Percentiles rank a stretch among this genome's conserved stretches.
These are phyloP conservation scores for Violaceomyces palustris DNA, from an alignment of 1,284 basidiomycete species.

Conservation along the genomic window DNA sequence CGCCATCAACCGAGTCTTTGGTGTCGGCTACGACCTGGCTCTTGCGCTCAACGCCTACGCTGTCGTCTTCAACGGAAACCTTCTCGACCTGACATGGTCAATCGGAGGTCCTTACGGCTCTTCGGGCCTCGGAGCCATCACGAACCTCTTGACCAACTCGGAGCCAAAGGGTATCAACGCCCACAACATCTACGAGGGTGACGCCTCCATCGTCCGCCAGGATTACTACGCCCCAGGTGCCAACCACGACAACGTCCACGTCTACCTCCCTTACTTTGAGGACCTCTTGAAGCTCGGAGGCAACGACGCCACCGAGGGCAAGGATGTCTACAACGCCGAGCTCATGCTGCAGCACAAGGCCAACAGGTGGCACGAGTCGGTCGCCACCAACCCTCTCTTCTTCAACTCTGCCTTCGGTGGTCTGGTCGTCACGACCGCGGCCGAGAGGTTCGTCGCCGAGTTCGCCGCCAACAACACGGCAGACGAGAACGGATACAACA, in stretches of 20 bases:
- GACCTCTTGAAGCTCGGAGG: slow-evolving; percentile 29
- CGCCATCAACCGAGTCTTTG: slow-evolving; percentile 29
- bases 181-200: slow-evolving; percentile 38
- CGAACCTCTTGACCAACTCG: slow-evolving; percentile 20
- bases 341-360: slow-evolving; percentile 29
- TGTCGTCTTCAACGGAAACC: slow-evolving; percentile 38
- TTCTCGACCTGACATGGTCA: slow-evolving; percentile 32
- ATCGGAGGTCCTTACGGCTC: slow-evolving; percentile 30
- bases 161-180: slow-evolving; percentile 31
- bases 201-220: slow-evolving; percentile 31
- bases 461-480: slow-evolving; percentile 39
- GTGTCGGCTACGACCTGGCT: slow-evolving; percentile 24
- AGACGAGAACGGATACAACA: slow-evolving; percentile 28
- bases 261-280: slow-evolving; percentile 34
- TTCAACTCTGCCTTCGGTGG: slow-evolving; percentile 37
- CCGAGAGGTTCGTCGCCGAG: slow-evolving; percentile 34
- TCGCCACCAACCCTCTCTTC: slow-evolving; percentile 28
- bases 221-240: slow-evolving; percentile 36
- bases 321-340: slow-evolving; percentile 32
- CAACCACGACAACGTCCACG: slow-evolving; percentile 24
- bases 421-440: slow-evolving; percentile 33
- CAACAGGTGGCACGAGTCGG: slow-evolving; percentile 27
- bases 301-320: slow-evolving; percentile 20
- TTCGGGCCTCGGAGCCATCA: slow-evolving; percentile 17
- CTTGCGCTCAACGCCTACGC: slow-evolving; percentile 32